These are phyloP conservation scores for Neofusicoccum ribis DNA, from an alignment of 2,329 filamentous ascomycete genomes.

Conservation along the genomic window DNA sequence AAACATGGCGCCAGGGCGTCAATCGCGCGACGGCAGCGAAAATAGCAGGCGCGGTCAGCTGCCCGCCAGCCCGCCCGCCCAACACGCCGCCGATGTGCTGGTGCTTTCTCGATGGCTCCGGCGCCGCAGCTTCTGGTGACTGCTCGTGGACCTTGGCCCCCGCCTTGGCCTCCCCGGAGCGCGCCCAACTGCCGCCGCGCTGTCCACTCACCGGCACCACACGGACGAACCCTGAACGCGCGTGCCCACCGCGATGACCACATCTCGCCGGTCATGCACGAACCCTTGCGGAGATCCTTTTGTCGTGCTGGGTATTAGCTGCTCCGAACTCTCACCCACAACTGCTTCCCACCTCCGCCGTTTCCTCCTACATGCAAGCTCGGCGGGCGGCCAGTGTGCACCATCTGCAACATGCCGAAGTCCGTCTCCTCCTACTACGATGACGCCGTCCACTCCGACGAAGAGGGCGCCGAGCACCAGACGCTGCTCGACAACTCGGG, in stretches of 20 bases:
- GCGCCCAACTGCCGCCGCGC: neutral
- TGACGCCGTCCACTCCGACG: slow-evolving; percentile 33
- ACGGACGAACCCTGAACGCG: neutral
- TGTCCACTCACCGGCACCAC: neutral
- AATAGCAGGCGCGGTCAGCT: neutral
- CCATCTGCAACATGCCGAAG: slow-evolving; percentile 33
- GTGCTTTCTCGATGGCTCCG: neutral
- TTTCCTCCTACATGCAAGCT: neutral
- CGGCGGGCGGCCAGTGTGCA: neutral
- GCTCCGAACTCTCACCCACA: neutral
- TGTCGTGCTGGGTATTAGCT: slow-evolving; percentile 6
- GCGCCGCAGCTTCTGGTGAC: neutral
- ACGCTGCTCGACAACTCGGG: slow-evolving; percentile 16
- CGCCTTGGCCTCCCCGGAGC: neutral
- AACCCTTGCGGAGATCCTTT: slow-evolving; percentile 13
- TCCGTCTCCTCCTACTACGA: slow-evolving; percentile 38
- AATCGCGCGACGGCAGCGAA: neutral
- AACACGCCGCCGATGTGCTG: neutral
- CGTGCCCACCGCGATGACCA: slow-evolving; percentile 14
- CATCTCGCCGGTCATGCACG: slow-evolving; percentile 7
- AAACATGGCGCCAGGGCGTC: neutral
- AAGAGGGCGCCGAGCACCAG: slow-evolving; percentile 27
- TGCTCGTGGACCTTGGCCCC: neutral
- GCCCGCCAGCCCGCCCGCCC: neutral
- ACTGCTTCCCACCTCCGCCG: neutral